Conservation (phyloP, 768 basidiomycete genomes). For the Tricholoma matsutake region DNA sequence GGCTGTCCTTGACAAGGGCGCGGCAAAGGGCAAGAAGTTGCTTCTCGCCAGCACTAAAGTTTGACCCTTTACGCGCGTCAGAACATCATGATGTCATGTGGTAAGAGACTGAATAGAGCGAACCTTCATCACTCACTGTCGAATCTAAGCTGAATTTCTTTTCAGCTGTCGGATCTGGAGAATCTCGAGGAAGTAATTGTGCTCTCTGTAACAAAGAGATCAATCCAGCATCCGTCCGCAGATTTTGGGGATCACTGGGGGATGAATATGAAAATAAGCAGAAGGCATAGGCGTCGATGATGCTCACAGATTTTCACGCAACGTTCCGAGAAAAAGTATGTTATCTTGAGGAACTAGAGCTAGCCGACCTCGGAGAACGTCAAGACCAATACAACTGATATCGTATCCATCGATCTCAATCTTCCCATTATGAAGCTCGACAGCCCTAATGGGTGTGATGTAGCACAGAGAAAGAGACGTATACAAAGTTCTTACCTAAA, state of each 20-base stretch:
- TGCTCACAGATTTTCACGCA: constrained; percentile 40
- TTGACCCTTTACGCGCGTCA: constrained; percentile 39
- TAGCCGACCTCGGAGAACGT: constrained; percentile 49
- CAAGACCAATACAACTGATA: constrained; percentile 48
- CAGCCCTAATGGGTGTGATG: constrained; percentile 37
- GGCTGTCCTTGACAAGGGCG: constrained; percentile 59
- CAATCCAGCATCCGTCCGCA: constrained; percentile 57
- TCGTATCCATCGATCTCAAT: constrained; percentile 58
- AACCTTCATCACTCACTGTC: constrained; percentile 61
- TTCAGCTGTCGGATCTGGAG: constrained; percentile 41
- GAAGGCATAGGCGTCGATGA: background rate
- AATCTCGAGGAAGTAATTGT: constrained; percentile 51
- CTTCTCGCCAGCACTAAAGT: constrained; percentile 65
- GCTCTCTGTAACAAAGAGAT: constrained; percentile 59
- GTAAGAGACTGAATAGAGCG: constrained; percentile 1
- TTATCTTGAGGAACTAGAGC: constrained; percentile 69
- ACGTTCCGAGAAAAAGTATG: constrained; percentile 44
- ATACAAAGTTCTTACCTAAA: constrained; percentile 37
- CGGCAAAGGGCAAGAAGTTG: constrained; percentile 62
- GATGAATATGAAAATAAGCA: background rate
- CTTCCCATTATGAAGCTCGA: constrained; percentile 54
- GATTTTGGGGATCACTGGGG: constrained; percentile 48
- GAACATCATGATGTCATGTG: background rate
- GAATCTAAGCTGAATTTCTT: constrained; percentile 68
- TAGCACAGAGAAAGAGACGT: background rate